Evolutionary conservation across 768 basidiomycete species (phyloP).

Genomic region (Xerocomus spinulosus): DNA sequence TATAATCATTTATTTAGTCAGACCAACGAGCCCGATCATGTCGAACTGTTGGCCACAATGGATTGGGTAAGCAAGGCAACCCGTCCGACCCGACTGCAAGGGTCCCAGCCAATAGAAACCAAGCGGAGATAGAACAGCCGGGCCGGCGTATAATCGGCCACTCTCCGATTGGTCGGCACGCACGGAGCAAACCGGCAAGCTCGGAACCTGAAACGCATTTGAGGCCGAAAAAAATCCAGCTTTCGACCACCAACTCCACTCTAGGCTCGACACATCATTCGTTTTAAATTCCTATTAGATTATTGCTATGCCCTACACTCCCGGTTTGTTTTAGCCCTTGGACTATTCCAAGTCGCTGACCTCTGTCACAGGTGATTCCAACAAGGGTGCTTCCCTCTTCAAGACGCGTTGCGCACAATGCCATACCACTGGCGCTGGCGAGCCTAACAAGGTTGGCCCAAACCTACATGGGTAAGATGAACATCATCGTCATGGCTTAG

Average conservation of each 20-base stretch:
- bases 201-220: constrained; percentile 20
- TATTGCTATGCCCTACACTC: constrained; percentile 38
- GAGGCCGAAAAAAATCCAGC: constrained; percentile 7
- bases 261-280: constrained; percentile 6
- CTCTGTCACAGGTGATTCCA: constrained; percentile 62
- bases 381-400: constrained; percentile 92
- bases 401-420: constrained; percentile 95
- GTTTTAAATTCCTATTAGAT: constrained; percentile 2
- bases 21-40: no score
- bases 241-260: constrained; percentile 3
- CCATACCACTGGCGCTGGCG: constrained; percentile 78
- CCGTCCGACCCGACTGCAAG: no score
- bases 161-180: constrained; percentile 21
- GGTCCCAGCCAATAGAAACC: no score
- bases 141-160: background rate
- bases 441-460: constrained; percentile 87
- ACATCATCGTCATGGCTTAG: background rate
- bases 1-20: no score
- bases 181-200: constrained; percentile 29
- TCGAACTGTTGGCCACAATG: no score
- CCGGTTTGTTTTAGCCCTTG: constrained; percentile 31
- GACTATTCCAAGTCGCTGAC: constrained; percentile 6
- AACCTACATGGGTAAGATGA: constrained; percentile 83
- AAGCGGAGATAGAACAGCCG: background rate
- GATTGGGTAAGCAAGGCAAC: no score